phyloP scores from a whole-genome alignment of 805 yeast species.

The Lachancea sp. region DNA sequence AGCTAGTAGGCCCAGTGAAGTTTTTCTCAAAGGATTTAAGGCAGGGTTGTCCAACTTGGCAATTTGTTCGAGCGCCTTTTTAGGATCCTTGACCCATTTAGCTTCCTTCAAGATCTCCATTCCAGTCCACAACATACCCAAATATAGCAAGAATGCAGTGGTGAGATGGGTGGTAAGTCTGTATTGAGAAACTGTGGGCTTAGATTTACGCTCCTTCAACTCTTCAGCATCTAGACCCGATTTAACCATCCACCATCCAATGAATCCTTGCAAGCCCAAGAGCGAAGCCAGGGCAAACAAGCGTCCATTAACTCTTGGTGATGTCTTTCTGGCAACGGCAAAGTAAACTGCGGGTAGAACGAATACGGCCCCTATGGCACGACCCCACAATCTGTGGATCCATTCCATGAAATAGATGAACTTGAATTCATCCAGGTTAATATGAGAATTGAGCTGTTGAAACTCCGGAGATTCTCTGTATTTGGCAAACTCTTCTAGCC shows the following conservation, averaged over 20 bases:
- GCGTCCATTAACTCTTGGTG: slow-evolving; percentile 58
- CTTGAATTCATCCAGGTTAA: slow-evolving; percentile 82
- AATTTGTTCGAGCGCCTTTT: slow-evolving; percentile 46
- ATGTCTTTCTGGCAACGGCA: slow-evolving; percentile 57
- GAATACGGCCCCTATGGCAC: slow-evolving; percentile 80
- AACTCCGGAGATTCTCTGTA: slow-evolving; percentile 88
- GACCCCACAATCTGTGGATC: slow-evolving; percentile 90
- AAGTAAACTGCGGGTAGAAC: slow-evolving; percentile 83
- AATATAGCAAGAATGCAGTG: slow-evolving; percentile 81
- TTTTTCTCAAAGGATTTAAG: slow-evolving; percentile 49
- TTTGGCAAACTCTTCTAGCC: slow-evolving; percentile 79
- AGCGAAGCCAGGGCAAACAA: slow-evolving; percentile 67
- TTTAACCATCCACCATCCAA: slow-evolving; percentile 99
- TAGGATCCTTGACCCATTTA: slow-evolving; percentile 61
- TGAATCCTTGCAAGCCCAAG: slow-evolving; percentile 87
- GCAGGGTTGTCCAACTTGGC: slow-evolving; percentile 56
- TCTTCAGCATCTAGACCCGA: slow-evolving; percentile 84
- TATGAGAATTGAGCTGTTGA: slow-evolving; percentile 76
- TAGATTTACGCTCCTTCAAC: slow-evolving; percentile 71
- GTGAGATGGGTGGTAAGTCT: slow-evolving; percentile 90
- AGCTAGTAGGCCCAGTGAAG: slow-evolving; percentile 51
- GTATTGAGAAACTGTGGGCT: slow-evolving; percentile 97
- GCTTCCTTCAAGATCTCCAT: slow-evolving; percentile 73
- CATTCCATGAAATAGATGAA: slow-evolving; percentile 96
- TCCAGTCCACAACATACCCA: slow-evolving; percentile 89